Evolutionary conservation across 352 stramenopile species (phyloP).

Genomic region (Salisapilia sapeloensis): DNA sequence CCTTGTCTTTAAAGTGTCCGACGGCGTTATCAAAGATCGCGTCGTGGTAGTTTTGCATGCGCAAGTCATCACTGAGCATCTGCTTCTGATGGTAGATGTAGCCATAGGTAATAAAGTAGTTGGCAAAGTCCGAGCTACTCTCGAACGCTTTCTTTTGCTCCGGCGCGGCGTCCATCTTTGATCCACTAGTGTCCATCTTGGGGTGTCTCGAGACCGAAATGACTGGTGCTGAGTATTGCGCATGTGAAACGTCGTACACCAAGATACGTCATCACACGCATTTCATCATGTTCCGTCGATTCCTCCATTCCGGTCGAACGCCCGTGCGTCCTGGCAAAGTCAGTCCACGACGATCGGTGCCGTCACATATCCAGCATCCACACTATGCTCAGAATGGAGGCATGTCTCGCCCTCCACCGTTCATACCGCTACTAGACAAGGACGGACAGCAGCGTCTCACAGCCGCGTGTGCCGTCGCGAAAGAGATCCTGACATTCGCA

Average conservation of each 20-base stretch:
- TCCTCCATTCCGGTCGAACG: conserved; percentile 10
- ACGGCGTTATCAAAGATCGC: conserved; percentile 96
- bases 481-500: conserved; percentile 70
- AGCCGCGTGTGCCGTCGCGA: conserved; percentile 46
- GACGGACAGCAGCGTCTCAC: conserved; percentile 46
- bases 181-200: conserved; percentile 6
- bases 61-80: conserved; percentile 98
- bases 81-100: conserved; percentile 92
- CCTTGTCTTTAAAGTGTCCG: conserved; percentile 97
- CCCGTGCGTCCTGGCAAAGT: conserved; percentile 29
- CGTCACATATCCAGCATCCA: conserved; percentile 27
- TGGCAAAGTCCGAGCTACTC: conserved; percentile 74
- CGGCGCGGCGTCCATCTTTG: conserved; percentile 31
- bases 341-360: conserved; percentile 27
- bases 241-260: too few species aligned
- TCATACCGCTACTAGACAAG: conserved; percentile 62
- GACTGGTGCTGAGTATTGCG: too few species aligned
- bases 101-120: conserved; percentile 84
- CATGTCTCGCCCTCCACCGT: conserved; percentile 50
- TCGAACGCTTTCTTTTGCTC: conserved; percentile 77
- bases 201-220: too few species aligned
- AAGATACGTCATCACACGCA: too few species aligned
- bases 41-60: conserved; percentile 97
- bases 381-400: conserved; percentile 40
- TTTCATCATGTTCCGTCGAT: too few species aligned